Percentiles rank a stretch among this genome's conserved stretches.
Evolutionary conservation across 2,329 filamentous ascomycete species (phyloP).

Genomic region (Neospermospora avenae): DNA sequence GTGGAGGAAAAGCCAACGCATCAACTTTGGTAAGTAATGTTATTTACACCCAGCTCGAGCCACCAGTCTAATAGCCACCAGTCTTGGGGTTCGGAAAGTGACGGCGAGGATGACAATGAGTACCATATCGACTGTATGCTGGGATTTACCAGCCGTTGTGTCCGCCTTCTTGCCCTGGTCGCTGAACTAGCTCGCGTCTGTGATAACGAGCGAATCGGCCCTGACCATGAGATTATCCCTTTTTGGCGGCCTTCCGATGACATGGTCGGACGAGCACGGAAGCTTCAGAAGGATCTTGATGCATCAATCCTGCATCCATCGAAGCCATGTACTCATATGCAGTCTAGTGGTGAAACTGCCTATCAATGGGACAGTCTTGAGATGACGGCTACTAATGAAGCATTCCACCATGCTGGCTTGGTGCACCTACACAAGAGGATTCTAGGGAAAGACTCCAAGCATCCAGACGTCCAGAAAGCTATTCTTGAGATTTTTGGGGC

Average conservation of each 20-base stretch:
- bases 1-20: constrained; percentile 45
- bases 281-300: constrained; percentile 58
- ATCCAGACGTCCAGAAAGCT: constrained; percentile 59
- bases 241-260: constrained; percentile 57
- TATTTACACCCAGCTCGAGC: not conserved
- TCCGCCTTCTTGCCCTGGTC: constrained; percentile 68
- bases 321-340: constrained; percentile 42
- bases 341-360: constrained; percentile 45
- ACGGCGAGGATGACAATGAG: constrained; percentile 54
- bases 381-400: constrained; percentile 69
- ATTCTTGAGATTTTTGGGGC: constrained; percentile 62
- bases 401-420: constrained; percentile 76
- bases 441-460: constrained; percentile 54
- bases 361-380: constrained; percentile 58
- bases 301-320: constrained; percentile 47
- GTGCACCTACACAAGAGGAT: constrained; percentile 74
- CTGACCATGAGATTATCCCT: constrained; percentile 45
- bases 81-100: constrained; percentile 42
- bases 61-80: constrained; percentile 1
- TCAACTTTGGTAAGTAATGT: constrained; percentile 20
- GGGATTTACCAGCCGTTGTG: constrained; percentile 71
- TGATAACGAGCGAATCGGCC: constrained; percentile 61
- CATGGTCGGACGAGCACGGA: constrained; percentile 53
- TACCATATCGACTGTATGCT: constrained; percentile 77
- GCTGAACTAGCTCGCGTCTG: constrained; percentile 68